A percentile compares a stretch with the other conserved stretches of the same genome.
Conservation (phyloP, 225 moss, liverwort and hornwort genomes). For the Polytrichum commune region DNA sequence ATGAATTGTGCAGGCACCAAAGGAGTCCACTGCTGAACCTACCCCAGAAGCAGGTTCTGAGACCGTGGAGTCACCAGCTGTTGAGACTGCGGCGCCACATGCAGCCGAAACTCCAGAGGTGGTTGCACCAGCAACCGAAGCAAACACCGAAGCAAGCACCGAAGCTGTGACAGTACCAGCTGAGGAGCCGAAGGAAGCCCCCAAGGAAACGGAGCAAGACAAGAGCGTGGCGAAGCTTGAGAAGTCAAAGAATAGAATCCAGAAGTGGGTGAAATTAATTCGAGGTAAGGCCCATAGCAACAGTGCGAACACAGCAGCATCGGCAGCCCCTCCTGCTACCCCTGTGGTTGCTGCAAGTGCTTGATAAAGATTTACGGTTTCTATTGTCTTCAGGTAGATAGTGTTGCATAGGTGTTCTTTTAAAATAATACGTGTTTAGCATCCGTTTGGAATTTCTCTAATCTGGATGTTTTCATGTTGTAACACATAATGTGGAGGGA, state of each 20-base stretch:
- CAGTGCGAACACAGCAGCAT: conserved; percentile 19
- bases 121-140: neutral
- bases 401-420: conserved; percentile 31
- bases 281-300: conserved; percentile 15
- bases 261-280: conserved; percentile 38
- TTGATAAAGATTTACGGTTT: conserved; percentile 13
- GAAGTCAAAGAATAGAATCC: conserved; percentile 31
- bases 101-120: conserved; percentile 4
- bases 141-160: neutral
- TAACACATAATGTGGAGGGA: conserved; percentile 44
- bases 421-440: conserved; percentile 32
- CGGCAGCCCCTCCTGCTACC: conserved; percentile 28
- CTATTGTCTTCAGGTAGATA: conserved; percentile 19
- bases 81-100: conserved; percentile 1
- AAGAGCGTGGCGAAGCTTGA: conserved; percentile 28
- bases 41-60: conserved; percentile 5
- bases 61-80: neutral
- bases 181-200: conserved; percentile 24
- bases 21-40: neutral
- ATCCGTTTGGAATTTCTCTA: conserved; percentile 11
- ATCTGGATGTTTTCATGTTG: conserved; percentile 31
- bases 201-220: conserved; percentile 14
- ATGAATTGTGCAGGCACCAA: neutral
- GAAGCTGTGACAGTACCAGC: conserved; percentile 2
- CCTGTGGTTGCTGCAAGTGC: conserved; percentile 43